A percentile compares a stretch with the other conserved stretches of the same genome.
Evolutionary conservation across 768 basidiomycete species (phyloP).

Genomic region (Boletus vinaceobasis): DNA sequence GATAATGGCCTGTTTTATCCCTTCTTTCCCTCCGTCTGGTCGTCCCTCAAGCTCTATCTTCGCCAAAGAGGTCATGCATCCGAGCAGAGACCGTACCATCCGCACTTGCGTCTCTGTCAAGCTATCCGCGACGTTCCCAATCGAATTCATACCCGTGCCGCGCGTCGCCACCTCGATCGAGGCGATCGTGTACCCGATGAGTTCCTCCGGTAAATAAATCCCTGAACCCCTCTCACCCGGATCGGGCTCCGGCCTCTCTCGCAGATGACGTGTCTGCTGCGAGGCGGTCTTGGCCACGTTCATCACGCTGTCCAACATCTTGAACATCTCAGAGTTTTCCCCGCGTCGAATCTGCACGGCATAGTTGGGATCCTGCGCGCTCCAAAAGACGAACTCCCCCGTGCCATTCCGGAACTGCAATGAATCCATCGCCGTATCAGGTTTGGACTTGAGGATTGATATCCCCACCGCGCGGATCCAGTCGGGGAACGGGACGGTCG

Average conservation of each 20-base stretch:
- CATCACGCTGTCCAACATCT: constrained; percentile 88
- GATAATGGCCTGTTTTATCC: constrained; percentile 80
- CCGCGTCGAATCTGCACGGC: constrained; percentile 48
- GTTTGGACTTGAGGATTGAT: constrained; percentile 80
- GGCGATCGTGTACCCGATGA: constrained; percentile 85
- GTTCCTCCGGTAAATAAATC: constrained; percentile 88
- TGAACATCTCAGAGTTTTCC: constrained; percentile 57
- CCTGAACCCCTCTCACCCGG: constrained; percentile 73
- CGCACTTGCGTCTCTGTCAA: constrained; percentile 69
- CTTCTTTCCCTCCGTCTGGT: constrained; percentile 72
- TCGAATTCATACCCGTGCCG: constrained; percentile 46
- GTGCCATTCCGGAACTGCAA: constrained; percentile 77
- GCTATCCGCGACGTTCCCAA: constrained; percentile 57
- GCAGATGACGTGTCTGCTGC: constrained; percentile 78
- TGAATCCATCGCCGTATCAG: constrained; percentile 67
- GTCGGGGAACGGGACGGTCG: constrained; percentile 67
- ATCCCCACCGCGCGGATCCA: constrained; percentile 91
- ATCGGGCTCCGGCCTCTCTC: constrained; percentile 73
- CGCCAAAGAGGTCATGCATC: constrained; percentile 63
- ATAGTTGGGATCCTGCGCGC: constrained; percentile 75
- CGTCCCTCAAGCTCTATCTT: constrained; percentile 66
- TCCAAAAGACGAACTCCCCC: constrained; percentile 88
- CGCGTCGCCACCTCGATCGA: constrained; percentile 79
- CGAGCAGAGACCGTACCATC: constrained; percentile 74
- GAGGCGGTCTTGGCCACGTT: constrained; percentile 74